Evolutionary conservation across 2,329 filamentous ascomycete genomes (phyloP).

Genomic region (Fusarium luffae): DNA sequence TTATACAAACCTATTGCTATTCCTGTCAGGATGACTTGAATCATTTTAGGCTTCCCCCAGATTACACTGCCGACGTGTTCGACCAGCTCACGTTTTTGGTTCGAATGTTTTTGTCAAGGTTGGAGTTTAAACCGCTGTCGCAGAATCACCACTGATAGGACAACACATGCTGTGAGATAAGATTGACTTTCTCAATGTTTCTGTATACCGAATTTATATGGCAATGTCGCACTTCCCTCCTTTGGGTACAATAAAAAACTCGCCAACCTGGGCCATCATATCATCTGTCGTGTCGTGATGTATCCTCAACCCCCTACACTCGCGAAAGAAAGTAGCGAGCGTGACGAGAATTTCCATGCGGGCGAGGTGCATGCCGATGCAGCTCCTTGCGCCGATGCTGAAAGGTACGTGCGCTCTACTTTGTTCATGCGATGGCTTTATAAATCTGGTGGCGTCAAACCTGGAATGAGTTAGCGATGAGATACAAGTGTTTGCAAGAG

Average conservation of each 20-base stretch:
- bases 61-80: not conserved
- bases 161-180: not conserved
- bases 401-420: constrained; percentile 12
- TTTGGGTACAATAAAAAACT: constrained; percentile 11
- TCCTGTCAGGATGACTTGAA: not conserved
- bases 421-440: not conserved
- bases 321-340: not conserved
- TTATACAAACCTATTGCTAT: not conserved
- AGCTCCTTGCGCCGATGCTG: constrained; percentile 5
- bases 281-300: not conserved
- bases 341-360: constrained; percentile 11
- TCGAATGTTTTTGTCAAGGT: not conserved
- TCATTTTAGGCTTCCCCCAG: not conserved
- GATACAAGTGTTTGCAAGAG: fast-evolving
- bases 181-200: not conserved
- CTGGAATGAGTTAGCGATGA: not conserved
- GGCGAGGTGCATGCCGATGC: constrained; percentile 10
- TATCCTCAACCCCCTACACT: not conserved
- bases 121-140: not conserved
- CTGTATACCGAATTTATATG: not conserved
- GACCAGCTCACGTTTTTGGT: not conserved
- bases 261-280: constrained; percentile 2
- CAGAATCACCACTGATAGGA: not conserved
- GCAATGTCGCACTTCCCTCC: not conserved
- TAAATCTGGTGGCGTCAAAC: not conserved